phyloP scores from a whole-genome alignment of 345 rosid species.

The Arabidopsis thaliana region DNA sequence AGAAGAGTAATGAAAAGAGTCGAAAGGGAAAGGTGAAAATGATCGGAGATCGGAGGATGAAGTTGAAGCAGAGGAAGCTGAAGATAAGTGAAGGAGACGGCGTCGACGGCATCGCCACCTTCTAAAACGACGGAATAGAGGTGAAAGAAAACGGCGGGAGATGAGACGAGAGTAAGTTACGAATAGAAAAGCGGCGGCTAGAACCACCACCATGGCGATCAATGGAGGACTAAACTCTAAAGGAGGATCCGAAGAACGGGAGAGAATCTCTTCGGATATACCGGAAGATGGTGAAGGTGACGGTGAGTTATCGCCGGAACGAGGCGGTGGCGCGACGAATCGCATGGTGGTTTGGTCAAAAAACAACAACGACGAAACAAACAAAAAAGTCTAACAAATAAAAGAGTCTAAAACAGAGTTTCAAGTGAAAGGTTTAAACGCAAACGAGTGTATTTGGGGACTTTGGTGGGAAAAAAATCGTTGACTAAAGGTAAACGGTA shows the following conservation, averaged over 20 bases:
- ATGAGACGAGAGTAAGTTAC: conserved; percentile 84
- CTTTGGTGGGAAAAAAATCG: neutral
- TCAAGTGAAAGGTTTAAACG: conserved; percentile 37
- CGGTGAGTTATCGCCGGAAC: conserved; percentile 35
- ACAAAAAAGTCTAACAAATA: neutral
- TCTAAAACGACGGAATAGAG: conserved; percentile 52
- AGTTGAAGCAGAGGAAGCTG: conserved; percentile 59
- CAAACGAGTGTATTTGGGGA: conserved; percentile 28
- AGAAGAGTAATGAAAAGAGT: conserved; percentile 52
- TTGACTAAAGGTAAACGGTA: conserved; percentile 47
- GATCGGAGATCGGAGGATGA: conserved; percentile 53
- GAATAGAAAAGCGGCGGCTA: conserved; percentile 74
- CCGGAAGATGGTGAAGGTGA: conserved; percentile 37
- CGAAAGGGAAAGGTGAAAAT: conserved; percentile 62
- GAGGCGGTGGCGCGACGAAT: conserved; percentile 36
- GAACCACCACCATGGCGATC: conserved; percentile 89
- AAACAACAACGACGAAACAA: neutral
- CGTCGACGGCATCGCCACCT: conserved; percentile 60
- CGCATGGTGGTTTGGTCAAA: conserved; percentile 40
- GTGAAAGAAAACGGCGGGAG: conserved; percentile 65
- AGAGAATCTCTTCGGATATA: conserved; percentile 12
- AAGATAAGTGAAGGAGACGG: conserved; percentile 46
- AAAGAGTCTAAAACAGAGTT: conserved; percentile 33
- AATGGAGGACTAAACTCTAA: conserved; percentile 86
- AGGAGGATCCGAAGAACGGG: conserved; percentile 53